A percentile compares a stretch with the other conserved stretches of the same genome.
These are phyloP conservation scores for Aspergillus arachidicola DNA, from an alignment of 2,329 filamentous ascomycete genomes.

Conservation along the genomic window DNA sequence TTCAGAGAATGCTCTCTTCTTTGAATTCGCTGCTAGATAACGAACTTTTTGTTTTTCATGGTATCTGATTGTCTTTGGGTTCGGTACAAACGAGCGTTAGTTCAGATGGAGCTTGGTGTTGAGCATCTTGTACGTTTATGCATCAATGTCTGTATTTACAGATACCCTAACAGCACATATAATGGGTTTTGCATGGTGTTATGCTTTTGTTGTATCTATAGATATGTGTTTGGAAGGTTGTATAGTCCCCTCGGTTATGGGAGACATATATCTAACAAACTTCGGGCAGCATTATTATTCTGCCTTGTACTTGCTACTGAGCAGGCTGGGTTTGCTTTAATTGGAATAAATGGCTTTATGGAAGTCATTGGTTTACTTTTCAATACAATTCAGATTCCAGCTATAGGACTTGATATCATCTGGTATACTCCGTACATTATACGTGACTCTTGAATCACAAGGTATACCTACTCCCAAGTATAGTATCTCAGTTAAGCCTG, in stretches of 20 bases:
- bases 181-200: constrained; percentile 15
- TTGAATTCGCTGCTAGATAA: not conserved
- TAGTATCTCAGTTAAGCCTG: not conserved
- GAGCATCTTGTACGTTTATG: constrained; percentile 12
- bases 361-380: not conserved
- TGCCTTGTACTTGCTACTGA: not conserved
- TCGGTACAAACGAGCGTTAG: constrained; percentile 11
- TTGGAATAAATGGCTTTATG: not conserved
- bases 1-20: not conserved
- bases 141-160: constrained; percentile 25
- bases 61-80: constrained; percentile 8
- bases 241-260: not conserved
- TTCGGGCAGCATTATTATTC: not conserved
- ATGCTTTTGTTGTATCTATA: not conserved
- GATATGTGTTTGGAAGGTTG: not conserved
- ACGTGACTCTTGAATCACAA: not conserved
- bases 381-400: not conserved
- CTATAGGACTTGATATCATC: not conserved
- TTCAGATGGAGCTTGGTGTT: constrained; percentile 6
- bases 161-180: constrained; percentile 26
- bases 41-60: constrained; percentile 1
- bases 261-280: not conserved
- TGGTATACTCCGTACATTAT: not conserved
- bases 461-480: not conserved
- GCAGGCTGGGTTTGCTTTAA: not conserved